Evolutionary conservation across 2,329 filamentous ascomycete species (phyloP).

Genomic region (Clarireedia sp.): DNA sequence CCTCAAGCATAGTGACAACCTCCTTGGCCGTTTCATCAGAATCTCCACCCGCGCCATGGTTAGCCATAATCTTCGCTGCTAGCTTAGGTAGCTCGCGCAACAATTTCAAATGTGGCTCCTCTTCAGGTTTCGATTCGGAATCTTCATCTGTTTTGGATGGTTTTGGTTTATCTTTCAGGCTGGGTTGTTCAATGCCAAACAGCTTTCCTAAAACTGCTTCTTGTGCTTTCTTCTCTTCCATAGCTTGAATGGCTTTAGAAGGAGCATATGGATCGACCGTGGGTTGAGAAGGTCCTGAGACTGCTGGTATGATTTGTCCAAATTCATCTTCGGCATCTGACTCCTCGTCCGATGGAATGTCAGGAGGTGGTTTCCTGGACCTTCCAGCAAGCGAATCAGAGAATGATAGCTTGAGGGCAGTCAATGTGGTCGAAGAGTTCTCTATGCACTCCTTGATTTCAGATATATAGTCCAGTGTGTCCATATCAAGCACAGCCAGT

Average conservation of each 20-base stretch:
- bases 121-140: conserved; percentile 11
- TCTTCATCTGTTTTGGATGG: not conserved
- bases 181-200: conserved; percentile 39
- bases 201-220: conserved; percentile 46
- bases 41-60: conserved; percentile 31
- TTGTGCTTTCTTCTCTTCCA: conserved; percentile 47
- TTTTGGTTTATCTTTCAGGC: conserved; percentile 4
- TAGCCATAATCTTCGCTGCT: conserved; percentile 33
- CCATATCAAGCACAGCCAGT: conserved; percentile 52
- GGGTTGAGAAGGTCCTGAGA: conserved; percentile 14
- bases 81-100: conserved; percentile 35
- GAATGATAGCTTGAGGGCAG: conserved; percentile 49
- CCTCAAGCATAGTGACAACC: conserved; percentile 42
- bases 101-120: conserved; percentile 19
- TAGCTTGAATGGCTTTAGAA: conserved; percentile 39
- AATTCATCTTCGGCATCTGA: conserved; percentile 50
- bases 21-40: conserved; percentile 35
- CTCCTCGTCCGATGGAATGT: conserved; percentile 39
- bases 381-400: conserved; percentile 43
- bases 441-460: conserved; percentile 50
- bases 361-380: conserved; percentile 37
- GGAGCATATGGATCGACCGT: conserved; percentile 33
- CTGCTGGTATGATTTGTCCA: conserved; percentile 34
- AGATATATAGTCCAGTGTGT: conserved; percentile 45
- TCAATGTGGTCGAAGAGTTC: conserved; percentile 47